Conservation (phyloP, 441 rosid species). For the Euphorbia schlechtendalii region DNA sequence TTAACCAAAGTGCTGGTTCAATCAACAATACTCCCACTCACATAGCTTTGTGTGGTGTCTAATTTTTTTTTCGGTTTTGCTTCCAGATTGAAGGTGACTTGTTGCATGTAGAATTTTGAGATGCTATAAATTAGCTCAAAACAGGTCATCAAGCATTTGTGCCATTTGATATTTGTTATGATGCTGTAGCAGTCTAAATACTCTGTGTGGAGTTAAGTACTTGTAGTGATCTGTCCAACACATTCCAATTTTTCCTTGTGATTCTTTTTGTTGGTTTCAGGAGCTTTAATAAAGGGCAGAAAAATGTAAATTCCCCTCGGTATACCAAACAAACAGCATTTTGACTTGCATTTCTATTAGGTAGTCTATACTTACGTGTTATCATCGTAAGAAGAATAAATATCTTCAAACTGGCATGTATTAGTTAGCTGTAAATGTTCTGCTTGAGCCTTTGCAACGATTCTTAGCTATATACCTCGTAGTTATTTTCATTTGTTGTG, state of each 20-base stretch:
- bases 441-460: slow-evolving; percentile 5
- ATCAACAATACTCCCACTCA: not conserved
- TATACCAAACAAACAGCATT: slow-evolving; percentile 19
- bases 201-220: slow-evolving; percentile 19
- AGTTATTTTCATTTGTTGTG: too few relatives aligned
- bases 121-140: slow-evolving; percentile 21
- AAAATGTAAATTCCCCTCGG: slow-evolving; percentile 20
- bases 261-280: slow-evolving; percentile 17
- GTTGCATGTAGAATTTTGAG: slow-evolving; percentile 22
- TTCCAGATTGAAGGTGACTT: slow-evolving; percentile 45
- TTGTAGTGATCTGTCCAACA: slow-evolving; percentile 9
- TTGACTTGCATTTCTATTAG: slow-evolving; percentile 12
- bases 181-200: slow-evolving; percentile 35
- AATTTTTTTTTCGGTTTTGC: slow-evolving; percentile 15
- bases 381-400: slow-evolving; percentile 27
- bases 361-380: slow-evolving; percentile 24
- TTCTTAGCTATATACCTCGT: not conserved
- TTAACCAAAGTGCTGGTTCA: not conserved
- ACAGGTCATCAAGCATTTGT: slow-evolving; percentile 24
- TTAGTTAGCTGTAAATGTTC: not conserved
- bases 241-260: slow-evolving; percentile 14
- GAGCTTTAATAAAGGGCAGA: slow-evolving; percentile 16
- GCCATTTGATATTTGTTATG: slow-evolving; percentile 22
- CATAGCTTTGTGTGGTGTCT: not conserved
- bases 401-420: slow-evolving; percentile 17